Conservation (phyloP, 495 filamentous ascomycete species). For the Penicillium turbatum region DNA sequence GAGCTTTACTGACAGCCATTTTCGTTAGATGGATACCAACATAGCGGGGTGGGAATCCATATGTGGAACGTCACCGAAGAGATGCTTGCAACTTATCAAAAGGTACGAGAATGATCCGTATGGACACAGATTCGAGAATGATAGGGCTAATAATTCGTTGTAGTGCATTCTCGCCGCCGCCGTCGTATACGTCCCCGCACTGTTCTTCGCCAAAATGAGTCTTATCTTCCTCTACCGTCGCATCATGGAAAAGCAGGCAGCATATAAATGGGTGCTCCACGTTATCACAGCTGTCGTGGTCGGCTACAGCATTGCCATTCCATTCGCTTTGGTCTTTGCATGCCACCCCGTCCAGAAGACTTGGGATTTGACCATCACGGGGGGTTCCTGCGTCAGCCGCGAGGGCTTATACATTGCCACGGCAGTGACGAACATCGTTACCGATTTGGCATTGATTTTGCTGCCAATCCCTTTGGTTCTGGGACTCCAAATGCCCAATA, state of each 20-base stretch:
- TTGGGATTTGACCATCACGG: constrained; percentile 27
- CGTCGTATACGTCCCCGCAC: constrained; percentile 31
- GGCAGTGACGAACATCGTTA: constrained; percentile 37
- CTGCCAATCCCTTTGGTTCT: constrained; percentile 32
- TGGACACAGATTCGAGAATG: background rate
- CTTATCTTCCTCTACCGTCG: constrained; percentile 33
- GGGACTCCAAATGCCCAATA: constrained; percentile 15
- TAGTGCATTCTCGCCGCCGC: constrained; percentile 24
- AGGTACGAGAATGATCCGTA: constrained; percentile 2
- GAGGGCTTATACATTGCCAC: constrained; percentile 32
- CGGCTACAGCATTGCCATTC: constrained; percentile 28
- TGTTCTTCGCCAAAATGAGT: constrained; percentile 32
- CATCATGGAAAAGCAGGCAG: constrained; percentile 15
- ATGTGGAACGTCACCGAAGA: constrained; percentile 12
- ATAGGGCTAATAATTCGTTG: background rate
- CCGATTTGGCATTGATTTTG: constrained; percentile 35
- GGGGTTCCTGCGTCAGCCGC: constrained; percentile 32
- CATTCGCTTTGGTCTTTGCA: constrained; percentile 35
- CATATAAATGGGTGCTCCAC: constrained; percentile 18
- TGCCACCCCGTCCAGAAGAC: constrained; percentile 34
- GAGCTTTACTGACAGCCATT: background rate
- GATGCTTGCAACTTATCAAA: constrained; percentile 11
- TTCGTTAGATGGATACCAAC: constrained; percentile 7
- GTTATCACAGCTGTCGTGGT: constrained; percentile 18
- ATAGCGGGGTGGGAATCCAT: constrained; percentile 16